Evolutionary conservation across 2,329 filamentous ascomycete species (phyloP).

Genomic region (Metarhizium robertsii): DNA sequence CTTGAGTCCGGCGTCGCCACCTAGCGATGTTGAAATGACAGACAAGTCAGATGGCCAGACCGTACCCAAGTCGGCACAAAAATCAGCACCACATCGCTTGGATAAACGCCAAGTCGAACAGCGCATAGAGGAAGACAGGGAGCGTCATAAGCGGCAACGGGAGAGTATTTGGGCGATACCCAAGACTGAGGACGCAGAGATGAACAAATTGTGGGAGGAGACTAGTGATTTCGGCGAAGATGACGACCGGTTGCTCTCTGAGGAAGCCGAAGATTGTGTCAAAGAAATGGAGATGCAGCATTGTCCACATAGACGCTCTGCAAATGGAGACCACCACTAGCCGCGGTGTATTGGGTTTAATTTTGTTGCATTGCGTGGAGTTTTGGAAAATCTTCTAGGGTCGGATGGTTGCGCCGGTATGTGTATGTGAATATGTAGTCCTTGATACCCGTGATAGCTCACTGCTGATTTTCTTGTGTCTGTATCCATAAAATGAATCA

Average conservation of each 20-base stretch:
- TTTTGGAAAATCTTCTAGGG: slow-evolving; percentile 11
- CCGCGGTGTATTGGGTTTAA: not conserved
- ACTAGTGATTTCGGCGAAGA: slow-evolving; percentile 81
- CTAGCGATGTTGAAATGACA: slow-evolving; percentile 29
- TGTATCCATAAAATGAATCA: not conserved
- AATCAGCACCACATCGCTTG: slow-evolving; percentile 32
- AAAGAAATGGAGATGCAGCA: slow-evolving; percentile 30
- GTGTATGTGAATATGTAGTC: slow-evolving; percentile 9
- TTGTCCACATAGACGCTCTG: slow-evolving; percentile 28
- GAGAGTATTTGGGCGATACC: slow-evolving; percentile 91
- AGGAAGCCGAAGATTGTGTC: slow-evolving; percentile 53
- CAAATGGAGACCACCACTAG: slow-evolving; percentile 22
- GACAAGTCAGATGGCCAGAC: slow-evolving; percentile 33
- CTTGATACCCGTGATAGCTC: slow-evolving; percentile 19
- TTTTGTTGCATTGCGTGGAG: slow-evolving; percentile 18
- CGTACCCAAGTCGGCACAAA: slow-evolving; percentile 25
- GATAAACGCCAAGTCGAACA: slow-evolving; percentile 91
- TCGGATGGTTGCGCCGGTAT: not conserved
- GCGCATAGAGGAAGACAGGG: slow-evolving; percentile 91
- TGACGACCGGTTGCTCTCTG: slow-evolving; percentile 65
- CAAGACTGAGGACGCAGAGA: slow-evolving; percentile 53
- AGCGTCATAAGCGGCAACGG: slow-evolving; percentile 82
- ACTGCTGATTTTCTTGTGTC: not conserved
- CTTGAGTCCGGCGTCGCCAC: slow-evolving; percentile 41
- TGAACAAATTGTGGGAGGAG: slow-evolving; percentile 77